A percentile compares a stretch with the other conserved stretches of the same genome.
Conservation (phyloP, 1,139 yeast genomes). For the Candida buenavistaensis region DNA sequence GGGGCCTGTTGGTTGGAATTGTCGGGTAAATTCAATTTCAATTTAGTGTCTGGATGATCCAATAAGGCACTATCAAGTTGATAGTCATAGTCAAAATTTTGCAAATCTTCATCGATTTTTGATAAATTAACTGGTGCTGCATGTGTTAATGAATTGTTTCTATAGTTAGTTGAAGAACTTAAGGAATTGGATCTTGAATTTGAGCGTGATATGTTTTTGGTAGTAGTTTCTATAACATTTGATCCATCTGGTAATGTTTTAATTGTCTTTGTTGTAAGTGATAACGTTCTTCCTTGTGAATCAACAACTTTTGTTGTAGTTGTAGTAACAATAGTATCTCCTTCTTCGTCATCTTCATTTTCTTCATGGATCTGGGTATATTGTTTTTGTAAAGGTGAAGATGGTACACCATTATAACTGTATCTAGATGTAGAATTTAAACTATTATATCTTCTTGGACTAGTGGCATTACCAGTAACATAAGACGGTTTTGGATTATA, state of each 20-base stretch:
- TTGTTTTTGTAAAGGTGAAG: slow-evolving; percentile 7
- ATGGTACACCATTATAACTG: slow-evolving; percentile 2
- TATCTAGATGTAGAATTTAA: slow-evolving; percentile 15
- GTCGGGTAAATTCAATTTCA: slow-evolving; percentile 12
- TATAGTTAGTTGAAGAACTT: slow-evolving; percentile 15
- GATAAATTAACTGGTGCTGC: slow-evolving; percentile 25
- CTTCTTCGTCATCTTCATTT: slow-evolving; percentile 22
- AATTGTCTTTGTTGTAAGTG: slow-evolving; percentile 45
- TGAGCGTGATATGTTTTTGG: slow-evolving; percentile 41
- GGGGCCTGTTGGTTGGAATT: slow-evolving; percentile 6
- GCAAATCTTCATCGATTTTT: slow-evolving; percentile 47
- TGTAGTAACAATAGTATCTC: slow-evolving; percentile 35
- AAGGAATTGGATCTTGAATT: slow-evolving; percentile 37
- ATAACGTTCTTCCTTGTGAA: slow-evolving; percentile 40
- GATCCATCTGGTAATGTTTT: slow-evolving; percentile 47
- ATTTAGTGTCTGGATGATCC: slow-evolving; percentile 11
- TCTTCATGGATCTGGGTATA: slow-evolving; percentile 9
- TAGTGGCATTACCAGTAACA: slow-evolving; percentile 19
- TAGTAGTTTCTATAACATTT: slow-evolving; percentile 45
- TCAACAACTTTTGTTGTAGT: slow-evolving; percentile 49
- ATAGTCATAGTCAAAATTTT: slow-evolving; percentile 46
- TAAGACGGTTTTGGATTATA: slow-evolving; percentile 47
- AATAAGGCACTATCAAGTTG: slow-evolving; percentile 24
- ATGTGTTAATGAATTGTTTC: slow-evolving; percentile 24
- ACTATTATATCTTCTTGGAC: slow-evolving; percentile 23